phyloP scores from a whole-genome alignment of 306 rosid species.

The Vigna unguiculata region DNA sequence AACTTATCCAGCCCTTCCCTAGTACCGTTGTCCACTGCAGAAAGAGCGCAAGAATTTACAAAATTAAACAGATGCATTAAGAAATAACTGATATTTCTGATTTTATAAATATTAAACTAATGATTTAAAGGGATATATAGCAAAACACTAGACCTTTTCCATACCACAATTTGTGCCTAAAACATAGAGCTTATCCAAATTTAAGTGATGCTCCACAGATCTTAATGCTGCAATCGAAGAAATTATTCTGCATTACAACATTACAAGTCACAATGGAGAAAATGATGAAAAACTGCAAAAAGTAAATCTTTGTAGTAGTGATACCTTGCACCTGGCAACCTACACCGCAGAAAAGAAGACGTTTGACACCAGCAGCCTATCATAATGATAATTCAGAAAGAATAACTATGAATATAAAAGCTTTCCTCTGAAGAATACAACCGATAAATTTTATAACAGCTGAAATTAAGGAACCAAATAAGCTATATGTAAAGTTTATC shows the following conservation, averaged over 20 bases:
- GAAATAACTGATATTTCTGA: slow-evolving; percentile 1
- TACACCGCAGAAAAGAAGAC: slow-evolving; percentile 98
- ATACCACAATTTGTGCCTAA: slow-evolving; percentile 99
- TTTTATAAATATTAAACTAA: not conserved
- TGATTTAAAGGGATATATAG: not conserved
- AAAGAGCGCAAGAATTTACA: slow-evolving; percentile 28
- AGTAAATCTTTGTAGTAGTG: slow-evolving; percentile 29
- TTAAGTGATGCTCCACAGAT: slow-evolving; percentile 88
- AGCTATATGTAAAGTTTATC: not conserved
- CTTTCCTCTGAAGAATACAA: not conserved
- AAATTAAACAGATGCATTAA: slow-evolving; percentile 4
- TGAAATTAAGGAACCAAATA: slow-evolving; percentile 1
- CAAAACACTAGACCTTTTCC: slow-evolving; percentile 30
- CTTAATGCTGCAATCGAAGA: slow-evolving; percentile 97
- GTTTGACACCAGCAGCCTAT: slow-evolving; percentile 95
- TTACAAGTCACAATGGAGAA: slow-evolving; percentile 78
- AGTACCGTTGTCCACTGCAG: slow-evolving; percentile 91
- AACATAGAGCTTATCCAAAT: slow-evolving; percentile 95
- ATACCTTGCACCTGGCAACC: slow-evolving; percentile 99
- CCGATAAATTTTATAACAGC: not conserved
- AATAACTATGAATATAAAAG: slow-evolving; percentile 24
- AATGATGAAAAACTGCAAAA: slow-evolving; percentile 32
- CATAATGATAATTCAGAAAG: slow-evolving; percentile 38
- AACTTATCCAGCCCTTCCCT: slow-evolving; percentile 95
- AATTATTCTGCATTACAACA: slow-evolving; percentile 95